Evolutionary conservation across 306 rosid species (phyloP).

Genomic region (Cicer cuneatum): DNA sequence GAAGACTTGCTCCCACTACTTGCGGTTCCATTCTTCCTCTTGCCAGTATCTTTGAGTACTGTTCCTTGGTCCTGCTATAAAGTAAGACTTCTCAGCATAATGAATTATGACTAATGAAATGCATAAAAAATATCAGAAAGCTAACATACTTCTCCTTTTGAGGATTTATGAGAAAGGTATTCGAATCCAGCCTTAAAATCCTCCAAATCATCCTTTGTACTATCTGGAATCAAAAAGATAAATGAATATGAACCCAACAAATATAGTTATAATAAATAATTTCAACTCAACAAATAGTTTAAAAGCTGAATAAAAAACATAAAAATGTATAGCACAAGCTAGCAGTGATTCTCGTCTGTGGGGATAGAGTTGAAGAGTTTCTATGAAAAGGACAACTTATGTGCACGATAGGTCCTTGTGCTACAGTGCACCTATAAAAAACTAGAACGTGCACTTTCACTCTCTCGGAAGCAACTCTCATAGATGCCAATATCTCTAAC

Average conservation of each 20-base stretch:
- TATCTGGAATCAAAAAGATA: conserved; percentile 52
- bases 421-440: too few species aligned
- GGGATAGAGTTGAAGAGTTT: conserved; percentile 1
- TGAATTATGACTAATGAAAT: background rate
- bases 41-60: conserved; percentile 19
- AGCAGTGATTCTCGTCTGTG: background rate
- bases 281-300: background rate
- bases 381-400: too few species aligned
- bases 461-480: too few species aligned
- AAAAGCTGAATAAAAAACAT: background rate
- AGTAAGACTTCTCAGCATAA: conserved; percentile 38
- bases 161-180: conserved; percentile 43
- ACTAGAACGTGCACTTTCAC: too few species aligned
- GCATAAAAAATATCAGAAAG: conserved; percentile 46
- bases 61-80: conserved; percentile 55
- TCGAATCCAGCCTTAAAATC: conserved; percentile 67
- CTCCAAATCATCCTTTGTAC: conserved; percentile 60
- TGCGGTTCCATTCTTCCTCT: conserved; percentile 40
- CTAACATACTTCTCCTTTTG: conserved; percentile 58
- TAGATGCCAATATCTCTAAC: too few species aligned
- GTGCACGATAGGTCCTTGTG: too few species aligned
- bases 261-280: background rate
- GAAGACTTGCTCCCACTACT: conserved; percentile 43
- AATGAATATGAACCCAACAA: conserved; percentile 33
- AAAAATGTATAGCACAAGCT: background rate